Evolutionary conservation across 805 yeast species (phyloP).

Genomic region (Cyberlindnera galapagoensis): DNA sequence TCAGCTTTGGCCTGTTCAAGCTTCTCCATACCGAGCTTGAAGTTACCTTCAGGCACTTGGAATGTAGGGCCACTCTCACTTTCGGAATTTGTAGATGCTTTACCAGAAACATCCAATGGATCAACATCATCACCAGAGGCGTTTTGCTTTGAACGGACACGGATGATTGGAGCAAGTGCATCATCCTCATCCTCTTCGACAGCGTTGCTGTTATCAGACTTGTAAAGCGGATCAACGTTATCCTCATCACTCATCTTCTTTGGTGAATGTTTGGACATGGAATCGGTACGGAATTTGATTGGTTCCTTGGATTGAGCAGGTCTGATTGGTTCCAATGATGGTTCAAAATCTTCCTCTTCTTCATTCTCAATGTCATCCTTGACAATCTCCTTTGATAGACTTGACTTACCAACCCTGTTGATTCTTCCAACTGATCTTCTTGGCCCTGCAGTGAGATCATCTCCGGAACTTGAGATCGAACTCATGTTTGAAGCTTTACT

Average conservation of each 20-base stretch:
- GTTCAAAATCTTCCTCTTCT: conserved; percentile 10
- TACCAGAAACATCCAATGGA: conserved; percentile 4
- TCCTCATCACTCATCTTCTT: conserved; percentile 13
- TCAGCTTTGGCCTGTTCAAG: background rate
- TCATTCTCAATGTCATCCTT: conserved; percentile 21
- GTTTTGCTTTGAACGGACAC: too few species aligned
- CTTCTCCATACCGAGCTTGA: conserved; percentile 8
- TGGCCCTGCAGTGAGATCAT: conserved; percentile 8
- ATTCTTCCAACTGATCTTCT: conserved; percentile 9
- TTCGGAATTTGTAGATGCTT: conserved; percentile 8
- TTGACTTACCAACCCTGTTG: conserved; percentile 18
- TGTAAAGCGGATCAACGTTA: conserved; percentile 15
- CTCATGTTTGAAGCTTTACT: conserved; percentile 23
- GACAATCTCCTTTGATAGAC: conserved; percentile 20
- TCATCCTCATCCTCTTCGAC: conserved; percentile 16
- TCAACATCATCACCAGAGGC: conserved; percentile 9
- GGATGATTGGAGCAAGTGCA: conserved; percentile 14
- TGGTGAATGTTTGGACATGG: conserved; percentile 10
- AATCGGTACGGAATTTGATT: conserved; percentile 16
- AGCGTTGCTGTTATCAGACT: background rate
- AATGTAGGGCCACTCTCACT: conserved; percentile 10
- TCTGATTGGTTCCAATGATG: conserved; percentile 5
- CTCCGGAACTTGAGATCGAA: conserved; percentile 3
- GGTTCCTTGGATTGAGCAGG: conserved; percentile 3
- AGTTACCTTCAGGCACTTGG: conserved; percentile 21